phyloP scores from a whole-genome alignment of 148 eudicot genomes.

The Spergularia bocconei region DNA sequence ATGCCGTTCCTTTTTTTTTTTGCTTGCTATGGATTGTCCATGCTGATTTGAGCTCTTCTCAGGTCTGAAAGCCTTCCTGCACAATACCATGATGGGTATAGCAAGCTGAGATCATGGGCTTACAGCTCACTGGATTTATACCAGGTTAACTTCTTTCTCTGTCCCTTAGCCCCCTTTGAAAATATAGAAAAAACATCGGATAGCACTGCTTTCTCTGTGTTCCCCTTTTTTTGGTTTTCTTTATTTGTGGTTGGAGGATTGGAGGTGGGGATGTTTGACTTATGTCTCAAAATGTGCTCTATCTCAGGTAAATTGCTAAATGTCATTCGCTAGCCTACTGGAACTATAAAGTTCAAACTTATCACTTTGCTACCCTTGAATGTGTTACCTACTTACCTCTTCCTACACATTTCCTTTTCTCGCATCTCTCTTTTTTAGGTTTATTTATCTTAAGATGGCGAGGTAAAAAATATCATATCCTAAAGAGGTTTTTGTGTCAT shows the following conservation, averaged over 20 bases:
- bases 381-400: background rate
- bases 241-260: background rate
- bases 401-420: background rate
- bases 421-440: too few relatives aligned
- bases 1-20: background rate
- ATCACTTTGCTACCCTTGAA: background rate
- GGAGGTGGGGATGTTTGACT: background rate
- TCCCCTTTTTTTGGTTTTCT: background rate
- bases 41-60: constrained; percentile 21
- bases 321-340: background rate
- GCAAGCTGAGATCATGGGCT: constrained; percentile 95
- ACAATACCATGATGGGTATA: constrained; percentile 82
- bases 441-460: background rate
- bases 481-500: background rate
- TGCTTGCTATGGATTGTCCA: background rate
- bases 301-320: background rate
- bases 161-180: background rate
- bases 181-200: background rate
- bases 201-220: background rate
- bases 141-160: constrained; percentile 46
- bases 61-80: constrained; percentile 77
- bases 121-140: constrained; percentile 80
- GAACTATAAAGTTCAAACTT: background rate
- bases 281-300: background rate
- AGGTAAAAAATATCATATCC: background rate